phyloP scores from a whole-genome alignment of 225 moss, liverwort and hornwort genomes.

The Anthoceros angustus region DNA sequence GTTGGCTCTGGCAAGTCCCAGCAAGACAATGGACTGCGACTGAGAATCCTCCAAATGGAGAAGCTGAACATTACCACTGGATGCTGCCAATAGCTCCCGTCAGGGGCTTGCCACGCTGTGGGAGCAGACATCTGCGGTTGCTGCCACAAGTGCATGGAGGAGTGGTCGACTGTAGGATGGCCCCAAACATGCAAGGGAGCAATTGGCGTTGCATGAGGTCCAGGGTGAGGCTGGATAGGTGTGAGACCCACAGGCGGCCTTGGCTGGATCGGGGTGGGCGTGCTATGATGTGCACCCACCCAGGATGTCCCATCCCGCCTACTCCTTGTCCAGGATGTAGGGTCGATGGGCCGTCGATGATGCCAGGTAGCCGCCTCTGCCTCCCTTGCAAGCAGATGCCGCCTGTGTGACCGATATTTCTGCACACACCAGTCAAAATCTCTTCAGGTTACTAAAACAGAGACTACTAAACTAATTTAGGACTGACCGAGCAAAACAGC shows the following conservation, averaged over 20 bases:
- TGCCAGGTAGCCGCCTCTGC: constrained; percentile 94
- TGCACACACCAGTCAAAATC: constrained; percentile 16
- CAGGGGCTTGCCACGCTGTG: constrained; percentile 88
- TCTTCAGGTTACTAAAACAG: not conserved
- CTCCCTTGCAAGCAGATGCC: constrained; percentile 82
- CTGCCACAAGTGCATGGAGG: constrained; percentile 92
- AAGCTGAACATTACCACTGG: constrained; percentile 36
- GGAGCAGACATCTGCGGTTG: constrained; percentile 57
- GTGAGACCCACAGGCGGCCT: constrained; percentile 62
- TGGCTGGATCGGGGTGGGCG: constrained; percentile 84
- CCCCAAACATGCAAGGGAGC: constrained; percentile 90
- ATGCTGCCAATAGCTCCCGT: constrained; percentile 95
- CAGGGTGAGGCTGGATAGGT: constrained; percentile 56
- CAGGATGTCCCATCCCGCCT: constrained; percentile 77
- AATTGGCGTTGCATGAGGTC: constrained; percentile 42
- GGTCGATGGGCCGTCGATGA: constrained; percentile 60
- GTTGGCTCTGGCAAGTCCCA: constrained; percentile 25
- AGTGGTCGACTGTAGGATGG: constrained; percentile 80
- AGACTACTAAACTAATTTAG: not conserved
- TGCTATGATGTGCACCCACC: constrained; percentile 59
- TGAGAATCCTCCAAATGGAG: constrained; percentile 10
- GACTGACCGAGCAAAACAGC: no score
- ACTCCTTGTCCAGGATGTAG: constrained; percentile 63
- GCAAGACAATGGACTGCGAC: constrained; percentile 32
- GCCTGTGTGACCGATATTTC: constrained; percentile 95